Percentiles rank a stretch among this genome's conserved stretches.
Evolutionary conservation across 208 protist genomes (phyloP).

Genomic region (Trypanosoma boissoni): DNA sequence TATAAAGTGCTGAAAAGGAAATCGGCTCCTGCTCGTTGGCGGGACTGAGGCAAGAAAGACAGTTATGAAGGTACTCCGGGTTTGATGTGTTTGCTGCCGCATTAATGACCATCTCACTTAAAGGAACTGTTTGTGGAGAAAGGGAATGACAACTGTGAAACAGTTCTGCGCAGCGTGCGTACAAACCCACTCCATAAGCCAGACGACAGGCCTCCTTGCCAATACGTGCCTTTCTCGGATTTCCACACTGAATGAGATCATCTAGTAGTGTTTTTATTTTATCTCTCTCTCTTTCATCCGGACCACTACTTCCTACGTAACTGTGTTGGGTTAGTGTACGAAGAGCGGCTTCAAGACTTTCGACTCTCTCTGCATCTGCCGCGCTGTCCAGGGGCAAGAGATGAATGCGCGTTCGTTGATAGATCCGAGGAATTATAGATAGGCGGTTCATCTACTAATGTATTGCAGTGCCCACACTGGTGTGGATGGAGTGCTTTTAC

Average conservation of each 20-base stretch:
- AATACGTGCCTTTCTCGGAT: conserved; percentile 21
- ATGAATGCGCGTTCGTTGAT: conserved; percentile 5
- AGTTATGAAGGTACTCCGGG: conserved; percentile 23
- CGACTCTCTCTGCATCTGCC: not conserved
- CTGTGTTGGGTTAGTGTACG: conserved; percentile 9
- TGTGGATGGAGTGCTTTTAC: too few species aligned
- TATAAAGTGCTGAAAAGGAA: conserved; percentile 1
- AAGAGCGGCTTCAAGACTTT: conserved; percentile 16
- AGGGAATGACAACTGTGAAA: conserved; percentile 28
- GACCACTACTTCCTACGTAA: not conserved
- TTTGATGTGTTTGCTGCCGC: conserved; percentile 18
- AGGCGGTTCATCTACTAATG: too few species aligned
- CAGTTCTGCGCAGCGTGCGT: conserved; percentile 32
- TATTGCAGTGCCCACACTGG: too few species aligned
- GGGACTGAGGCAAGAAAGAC: conserved; percentile 12
- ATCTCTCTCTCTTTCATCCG: not conserved
- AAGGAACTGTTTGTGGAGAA: not conserved
- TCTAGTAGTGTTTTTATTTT: conserved; percentile 20
- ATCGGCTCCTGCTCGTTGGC: not conserved
- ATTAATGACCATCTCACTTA: conserved; percentile 24
- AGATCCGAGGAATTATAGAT: too few species aligned
- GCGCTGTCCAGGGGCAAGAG: not conserved
- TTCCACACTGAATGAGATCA: conserved; percentile 20
- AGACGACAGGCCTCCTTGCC: conserved; percentile 28
- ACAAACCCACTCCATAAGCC: conserved; percentile 20